Conservation (phyloP, 306 rosid genomes). For the Leucaena leucocephala region DNA sequence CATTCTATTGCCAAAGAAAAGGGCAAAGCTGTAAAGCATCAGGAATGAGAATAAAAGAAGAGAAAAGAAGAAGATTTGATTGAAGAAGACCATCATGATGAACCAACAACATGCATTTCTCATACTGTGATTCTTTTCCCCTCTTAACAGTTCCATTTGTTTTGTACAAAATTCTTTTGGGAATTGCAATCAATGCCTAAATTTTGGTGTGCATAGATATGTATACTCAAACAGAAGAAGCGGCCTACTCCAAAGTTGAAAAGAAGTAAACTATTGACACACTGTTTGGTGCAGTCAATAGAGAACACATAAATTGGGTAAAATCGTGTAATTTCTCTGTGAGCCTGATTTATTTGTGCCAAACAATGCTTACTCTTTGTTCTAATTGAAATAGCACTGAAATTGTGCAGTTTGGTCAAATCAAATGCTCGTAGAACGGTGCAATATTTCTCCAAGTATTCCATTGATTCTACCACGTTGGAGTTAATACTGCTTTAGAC, state of each 20-base stretch:
- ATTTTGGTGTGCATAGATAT: slow-evolving; percentile 41
- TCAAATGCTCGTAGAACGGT: not conserved
- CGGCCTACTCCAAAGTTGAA: slow-evolving; percentile 27
- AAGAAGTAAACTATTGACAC: slow-evolving; percentile 21
- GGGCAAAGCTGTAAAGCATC: slow-evolving; percentile 55
- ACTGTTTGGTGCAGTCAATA: slow-evolving; percentile 19
- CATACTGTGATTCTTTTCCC: slow-evolving; percentile 51
- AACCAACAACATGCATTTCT: slow-evolving; percentile 43
- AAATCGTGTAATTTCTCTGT: not conserved
- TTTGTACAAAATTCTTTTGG: slow-evolving; percentile 60
- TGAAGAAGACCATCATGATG: slow-evolving; percentile 48
- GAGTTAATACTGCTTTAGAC: not conserved
- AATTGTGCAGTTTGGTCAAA: not conserved
- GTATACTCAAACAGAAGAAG: slow-evolving; percentile 23
- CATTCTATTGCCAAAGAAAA: slow-evolving; percentile 42
- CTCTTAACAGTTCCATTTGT: slow-evolving; percentile 37
- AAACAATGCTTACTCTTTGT: not conserved
- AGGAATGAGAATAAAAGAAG: slow-evolving; percentile 31
- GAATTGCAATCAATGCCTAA: slow-evolving; percentile 51
- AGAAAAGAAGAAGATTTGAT: slow-evolving; percentile 16
- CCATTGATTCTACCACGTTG: not conserved
- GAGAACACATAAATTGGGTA: not conserved
- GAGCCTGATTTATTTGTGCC: slow-evolving; percentile 7
- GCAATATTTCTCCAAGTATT: not conserved
- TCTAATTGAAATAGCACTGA: not conserved